Percentiles rank a stretch among this genome's conserved stretches.
Conservation (phyloP, 139 green algal genomes). For the Chlamydomonas incerta region DNA sequence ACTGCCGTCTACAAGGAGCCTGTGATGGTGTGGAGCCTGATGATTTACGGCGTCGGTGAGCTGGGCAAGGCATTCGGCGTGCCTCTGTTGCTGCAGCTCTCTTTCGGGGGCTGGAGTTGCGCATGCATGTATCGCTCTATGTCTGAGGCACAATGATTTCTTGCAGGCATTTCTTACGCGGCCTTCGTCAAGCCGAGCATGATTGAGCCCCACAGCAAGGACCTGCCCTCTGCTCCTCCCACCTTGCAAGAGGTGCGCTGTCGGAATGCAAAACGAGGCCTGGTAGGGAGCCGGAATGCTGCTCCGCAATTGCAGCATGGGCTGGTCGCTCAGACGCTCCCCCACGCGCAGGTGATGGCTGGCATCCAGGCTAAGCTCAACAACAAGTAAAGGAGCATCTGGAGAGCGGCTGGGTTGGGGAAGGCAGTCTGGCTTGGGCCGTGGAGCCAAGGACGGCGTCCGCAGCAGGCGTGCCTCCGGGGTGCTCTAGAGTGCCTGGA, state of each 20-base stretch:
- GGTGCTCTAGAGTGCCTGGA: background rate
- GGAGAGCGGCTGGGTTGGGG: background rate
- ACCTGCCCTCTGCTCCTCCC: constrained; percentile 34
- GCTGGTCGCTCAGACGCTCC: too few species aligned
- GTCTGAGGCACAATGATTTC: background rate
- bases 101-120: too few species aligned
- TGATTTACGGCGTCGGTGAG: constrained; percentile 45
- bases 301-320: too few species aligned
- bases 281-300: too few species aligned
- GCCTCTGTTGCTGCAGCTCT: too few species aligned
- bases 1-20: constrained; percentile 47
- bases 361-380: constrained; percentile 49
- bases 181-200: constrained; percentile 34
- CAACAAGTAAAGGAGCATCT: background rate
- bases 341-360: constrained; percentile 42
- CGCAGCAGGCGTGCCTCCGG: too few species aligned
- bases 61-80: background rate
- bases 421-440: background rate
- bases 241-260: constrained; percentile 36
- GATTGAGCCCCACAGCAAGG: constrained; percentile 18
- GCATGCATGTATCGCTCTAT: background rate
- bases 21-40: constrained; percentile 49
- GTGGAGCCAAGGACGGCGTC: too few species aligned
- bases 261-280: background rate
- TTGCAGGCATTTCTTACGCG: constrained; percentile 19